A percentile compares a stretch with the other conserved stretches of the same genome.
phyloP scores from a whole-genome alignment of 1,284 basidiomycete species.

The Rhodotorula sp. region DNA sequence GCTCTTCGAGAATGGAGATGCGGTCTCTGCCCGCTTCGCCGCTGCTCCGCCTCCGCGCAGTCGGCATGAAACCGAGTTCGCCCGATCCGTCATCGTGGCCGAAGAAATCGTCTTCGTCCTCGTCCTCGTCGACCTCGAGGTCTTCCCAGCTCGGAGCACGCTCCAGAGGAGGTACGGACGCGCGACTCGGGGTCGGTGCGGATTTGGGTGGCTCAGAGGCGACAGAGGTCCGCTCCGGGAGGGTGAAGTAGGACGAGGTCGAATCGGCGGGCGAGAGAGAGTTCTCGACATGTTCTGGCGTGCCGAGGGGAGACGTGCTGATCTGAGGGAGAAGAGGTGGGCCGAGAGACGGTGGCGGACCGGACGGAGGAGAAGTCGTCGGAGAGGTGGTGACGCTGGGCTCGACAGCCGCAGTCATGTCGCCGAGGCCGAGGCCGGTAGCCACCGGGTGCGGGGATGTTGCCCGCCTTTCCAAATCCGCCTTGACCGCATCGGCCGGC shows the following conservation, averaged over 20 bases:
- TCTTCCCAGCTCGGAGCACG: slow-evolving; percentile 12
- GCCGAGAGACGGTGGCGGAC: not conserved
- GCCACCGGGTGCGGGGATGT: not conserved
- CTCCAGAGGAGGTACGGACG: slow-evolving; percentile 1
- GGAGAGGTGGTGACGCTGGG: not conserved
- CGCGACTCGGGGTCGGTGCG: not conserved
- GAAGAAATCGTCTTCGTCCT: slow-evolving; percentile 12
- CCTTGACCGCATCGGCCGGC: not conserved
- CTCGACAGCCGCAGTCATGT: not conserved
- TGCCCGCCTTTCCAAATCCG: not conserved
- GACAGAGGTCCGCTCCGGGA: slow-evolving; percentile 5
- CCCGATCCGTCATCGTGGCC: slow-evolving; percentile 9
- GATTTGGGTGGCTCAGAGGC: not conserved
- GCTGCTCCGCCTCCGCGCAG: slow-evolving; percentile 1
- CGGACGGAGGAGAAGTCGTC: not conserved
- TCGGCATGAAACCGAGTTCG: not conserved
- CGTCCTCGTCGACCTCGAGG: slow-evolving; percentile 3
- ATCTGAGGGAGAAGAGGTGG: not conserved
- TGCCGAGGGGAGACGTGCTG: slow-evolving; percentile 7
- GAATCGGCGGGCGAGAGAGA: slow-evolving; percentile 3
- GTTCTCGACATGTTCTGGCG: slow-evolving; percentile 19
- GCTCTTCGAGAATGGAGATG: not conserved
- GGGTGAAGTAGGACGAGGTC: slow-evolving; percentile 13
- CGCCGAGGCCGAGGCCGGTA: slow-evolving; percentile 1
- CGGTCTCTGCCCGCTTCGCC: slow-evolving; percentile 1